These are phyloP conservation scores for Cyclostephanos invisitatus DNA, from an alignment of 108 stramenopile genomes.

Conservation along the genomic window DNA sequence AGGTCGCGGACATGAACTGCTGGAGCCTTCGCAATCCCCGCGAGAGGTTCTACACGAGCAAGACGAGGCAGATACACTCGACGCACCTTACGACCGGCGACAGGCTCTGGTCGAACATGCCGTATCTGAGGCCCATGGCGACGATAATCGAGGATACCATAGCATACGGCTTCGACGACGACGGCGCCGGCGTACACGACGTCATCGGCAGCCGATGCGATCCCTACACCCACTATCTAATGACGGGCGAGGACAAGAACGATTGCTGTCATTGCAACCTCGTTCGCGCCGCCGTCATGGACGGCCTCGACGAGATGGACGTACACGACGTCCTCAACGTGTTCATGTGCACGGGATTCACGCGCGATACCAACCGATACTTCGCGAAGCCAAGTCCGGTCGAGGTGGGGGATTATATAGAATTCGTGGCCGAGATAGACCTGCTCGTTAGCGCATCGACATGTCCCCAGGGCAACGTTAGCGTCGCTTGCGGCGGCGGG, in stretches of 20 bases:
- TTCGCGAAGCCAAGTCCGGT: conserved; percentile 68
- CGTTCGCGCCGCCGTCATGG: conserved; percentile 37
- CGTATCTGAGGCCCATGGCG: conserved; percentile 56
- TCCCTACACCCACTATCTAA: conserved; percentile 62
- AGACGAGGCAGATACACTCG: conserved; percentile 65
- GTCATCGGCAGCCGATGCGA: conserved; percentile 65
- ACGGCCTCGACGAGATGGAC: conserved; percentile 48
- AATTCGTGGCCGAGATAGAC: conserved; percentile 66
- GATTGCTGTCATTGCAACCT: conserved; percentile 61
- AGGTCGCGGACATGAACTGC: conserved; percentile 70
- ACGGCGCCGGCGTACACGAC: conserved; percentile 68
- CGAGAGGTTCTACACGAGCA: conserved; percentile 60
- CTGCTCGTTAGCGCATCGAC: conserved; percentile 55
- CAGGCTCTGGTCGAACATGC: conserved; percentile 60
- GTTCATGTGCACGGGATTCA: conserved; percentile 72
- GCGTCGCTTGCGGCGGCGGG: conserved; percentile 55
- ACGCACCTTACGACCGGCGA: conserved; percentile 60
- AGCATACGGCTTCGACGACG: conserved; percentile 62
- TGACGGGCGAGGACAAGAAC: conserved; percentile 50
- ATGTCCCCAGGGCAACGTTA: conserved; percentile 65
- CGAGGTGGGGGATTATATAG: conserved; percentile 68
- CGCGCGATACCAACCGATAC: conserved; percentile 63
- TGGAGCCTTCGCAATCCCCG: conserved; percentile 41
- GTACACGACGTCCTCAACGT: conserved; percentile 71
- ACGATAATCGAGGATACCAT: conserved; percentile 61